Base-by-base conservation (phyloP, 495 filamentous ascomycete genomes). In the Poronia punctata region DNA sequence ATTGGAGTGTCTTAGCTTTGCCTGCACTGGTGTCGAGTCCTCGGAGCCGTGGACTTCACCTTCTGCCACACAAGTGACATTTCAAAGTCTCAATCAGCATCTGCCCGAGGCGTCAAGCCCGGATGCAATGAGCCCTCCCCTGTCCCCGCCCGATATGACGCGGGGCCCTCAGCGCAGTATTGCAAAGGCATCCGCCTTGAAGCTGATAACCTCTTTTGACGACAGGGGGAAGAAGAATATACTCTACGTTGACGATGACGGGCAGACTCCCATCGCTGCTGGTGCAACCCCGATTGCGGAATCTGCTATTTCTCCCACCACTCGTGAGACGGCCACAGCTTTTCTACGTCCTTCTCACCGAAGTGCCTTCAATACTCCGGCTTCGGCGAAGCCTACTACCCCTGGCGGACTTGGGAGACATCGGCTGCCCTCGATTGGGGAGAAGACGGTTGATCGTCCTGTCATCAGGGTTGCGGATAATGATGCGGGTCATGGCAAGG, bases 271-370 rank as follows among this genome's bases (percentile, higher is more conserved):
- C 5, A 84, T 88, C 31, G 80, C 77, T 20, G 81, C 78, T 4
- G 84, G 82, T 26, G 74, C 83, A 9, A 98, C 93, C 3, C 92
- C 92, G 1, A 96, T 97, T 55, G 83, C 86, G 3, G 86, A 96
- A 48, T 94, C 90, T 25, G 92, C 89, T 8, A 66, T 92, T 21
- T 87, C 86, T 18, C 85, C 86, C 2, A 69, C 75, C 24, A 82
- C 78, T n/a, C 56, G 58, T 27, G 73, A 78, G 29, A 70, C 82
- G n/a, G 72, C 74, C 7, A 76, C 74, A 5, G 82, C 82, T 3
- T 82, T 84, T 46, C 65, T 81, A 26, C 74, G 81, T 46, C 76
- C 79, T 40, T 73, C 71, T 30, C 65, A 68, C 46, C 65, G 67
- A 17, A 78, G 70, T 48, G 57, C 59, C 15, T 66, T 76, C 31